Conservation (phyloP, 2,329 filamentous ascomycete genomes). For the Aspergillus eucalypticola region DNA sequence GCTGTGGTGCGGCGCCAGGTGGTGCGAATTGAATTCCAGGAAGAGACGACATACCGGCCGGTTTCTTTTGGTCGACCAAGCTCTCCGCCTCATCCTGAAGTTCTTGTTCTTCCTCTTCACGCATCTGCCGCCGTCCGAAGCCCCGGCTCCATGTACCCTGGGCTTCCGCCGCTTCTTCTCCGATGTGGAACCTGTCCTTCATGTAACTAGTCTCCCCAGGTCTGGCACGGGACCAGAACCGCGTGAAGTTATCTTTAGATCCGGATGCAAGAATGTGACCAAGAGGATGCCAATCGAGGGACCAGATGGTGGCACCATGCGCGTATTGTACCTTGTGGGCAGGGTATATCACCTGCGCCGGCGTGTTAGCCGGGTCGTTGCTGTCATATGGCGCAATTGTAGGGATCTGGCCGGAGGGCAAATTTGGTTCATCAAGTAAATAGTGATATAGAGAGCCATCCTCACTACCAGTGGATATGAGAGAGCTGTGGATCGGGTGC, state of each 20-base stretch:
- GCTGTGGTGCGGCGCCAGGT: conserved; percentile 52
- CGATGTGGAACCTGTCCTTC: conserved; percentile 93
- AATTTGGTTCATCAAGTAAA: conserved; percentile 91
- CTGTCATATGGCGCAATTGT: conserved; percentile 82
- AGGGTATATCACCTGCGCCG: conserved; percentile 87
- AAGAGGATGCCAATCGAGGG: conserved; percentile 94
- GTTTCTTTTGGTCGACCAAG: conserved; percentile 86
- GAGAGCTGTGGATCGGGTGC: conserved; percentile 87
- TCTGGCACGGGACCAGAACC: conserved; percentile 91
- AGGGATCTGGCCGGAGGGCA: conserved; percentile 69
- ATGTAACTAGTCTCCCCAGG: conserved; percentile 83
- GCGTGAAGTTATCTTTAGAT: conserved; percentile 92
- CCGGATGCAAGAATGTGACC: conserved; percentile 94
- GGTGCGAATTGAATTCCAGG: conserved; percentile 60
- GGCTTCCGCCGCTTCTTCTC: conserved; percentile 87
- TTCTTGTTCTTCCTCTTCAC: conserved; percentile 93
- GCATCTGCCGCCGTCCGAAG: conserved; percentile 72
- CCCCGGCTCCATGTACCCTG: conserved; percentile 92
- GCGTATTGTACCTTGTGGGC: conserved; percentile 84
- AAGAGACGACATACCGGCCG: conserved; percentile 53
- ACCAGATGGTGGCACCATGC: conserved; percentile 96
- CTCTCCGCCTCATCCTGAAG: conserved; percentile 91
- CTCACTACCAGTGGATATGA: conserved; percentile 86
- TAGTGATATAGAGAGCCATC: conserved; percentile 92
- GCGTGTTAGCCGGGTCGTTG: conserved; percentile 73